A percentile compares a stretch with the other conserved stretches of the same genome.
Conservation (phyloP, 208 protist genomes). For the Trypanosoma theileri region DNA sequence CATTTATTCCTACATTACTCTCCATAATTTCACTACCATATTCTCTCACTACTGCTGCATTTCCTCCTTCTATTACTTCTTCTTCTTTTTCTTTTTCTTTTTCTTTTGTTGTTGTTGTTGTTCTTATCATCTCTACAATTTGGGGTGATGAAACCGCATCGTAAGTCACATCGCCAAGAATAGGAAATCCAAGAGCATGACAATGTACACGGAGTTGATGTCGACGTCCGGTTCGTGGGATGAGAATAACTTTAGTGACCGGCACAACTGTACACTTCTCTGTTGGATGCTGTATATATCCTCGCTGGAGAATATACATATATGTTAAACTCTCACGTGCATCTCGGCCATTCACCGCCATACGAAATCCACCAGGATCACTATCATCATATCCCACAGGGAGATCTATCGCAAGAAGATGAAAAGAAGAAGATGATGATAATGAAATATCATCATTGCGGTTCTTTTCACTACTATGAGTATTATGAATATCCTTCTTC, state of each 20-base stretch:
- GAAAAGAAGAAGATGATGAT: no score
- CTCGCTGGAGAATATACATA: conserved; percentile 33
- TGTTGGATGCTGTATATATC: conserved; percentile 13
- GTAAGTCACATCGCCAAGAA: conserved; percentile 85
- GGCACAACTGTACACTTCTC: conserved; percentile 13
- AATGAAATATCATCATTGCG: neutral
- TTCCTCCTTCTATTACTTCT: neutral
- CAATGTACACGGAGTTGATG: conserved; percentile 91
- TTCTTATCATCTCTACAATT: no score
- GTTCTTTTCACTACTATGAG: neutral
- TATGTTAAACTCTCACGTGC: conserved; percentile 32
- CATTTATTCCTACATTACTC: neutral
- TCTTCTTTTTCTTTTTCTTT: neutral
- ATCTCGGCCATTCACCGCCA: conserved; percentile 39
- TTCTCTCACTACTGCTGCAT: no score
- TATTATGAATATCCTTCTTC: no score
- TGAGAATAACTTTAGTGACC: conserved; percentile 59
- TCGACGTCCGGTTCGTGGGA: conserved; percentile 70
- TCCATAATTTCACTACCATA: no score
- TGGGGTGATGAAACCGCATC: conserved; percentile 2
- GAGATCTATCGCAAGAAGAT: conserved; percentile 30
- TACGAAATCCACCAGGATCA: conserved; percentile 57
- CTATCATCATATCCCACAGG: conserved; percentile 55
- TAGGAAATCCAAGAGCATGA: conserved; percentile 72
- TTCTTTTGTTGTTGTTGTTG: neutral